These are phyloP conservation scores for Aphanomyces stellatus DNA, from an alignment of 352 stramenopile genomes.

Conservation along the genomic window DNA sequence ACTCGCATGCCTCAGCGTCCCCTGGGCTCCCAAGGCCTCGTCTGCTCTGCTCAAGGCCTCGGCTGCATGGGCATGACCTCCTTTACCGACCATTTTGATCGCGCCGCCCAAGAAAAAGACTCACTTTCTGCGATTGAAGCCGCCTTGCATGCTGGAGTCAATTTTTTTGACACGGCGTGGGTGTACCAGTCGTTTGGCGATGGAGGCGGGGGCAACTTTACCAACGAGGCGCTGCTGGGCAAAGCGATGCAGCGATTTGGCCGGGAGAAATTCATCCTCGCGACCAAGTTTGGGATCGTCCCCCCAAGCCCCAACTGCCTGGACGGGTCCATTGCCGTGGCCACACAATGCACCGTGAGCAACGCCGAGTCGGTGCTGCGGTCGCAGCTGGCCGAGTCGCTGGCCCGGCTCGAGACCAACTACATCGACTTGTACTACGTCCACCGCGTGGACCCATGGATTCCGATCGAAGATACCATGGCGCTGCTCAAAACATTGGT, in stretches of 20 bases:
- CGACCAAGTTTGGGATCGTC: conserved; percentile 55
- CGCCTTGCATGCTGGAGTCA: conserved; percentile 35
- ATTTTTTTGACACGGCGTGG: conserved; percentile 64
- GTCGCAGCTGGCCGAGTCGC: conserved; percentile 46
- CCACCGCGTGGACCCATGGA: conserved; percentile 49
- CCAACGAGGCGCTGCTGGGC: conserved; percentile 52
- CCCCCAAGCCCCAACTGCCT: conserved; percentile 24
- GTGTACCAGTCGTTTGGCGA: conserved; percentile 30
- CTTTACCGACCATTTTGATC: conserved; percentile 10
- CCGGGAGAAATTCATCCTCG: conserved; percentile 54
- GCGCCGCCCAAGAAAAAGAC: background rate
- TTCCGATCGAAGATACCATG: conserved; percentile 63
- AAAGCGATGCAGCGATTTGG: conserved; percentile 39
- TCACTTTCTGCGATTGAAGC: background rate
- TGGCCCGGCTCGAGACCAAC: conserved; percentile 44
- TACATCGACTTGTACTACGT: conserved; percentile 66
- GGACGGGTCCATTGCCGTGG: conserved; percentile 34
- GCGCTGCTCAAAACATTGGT: conserved; percentile 21
- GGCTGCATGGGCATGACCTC: conserved; percentile 16
- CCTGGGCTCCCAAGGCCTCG: conserved; percentile 8
- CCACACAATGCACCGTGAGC: conserved; percentile 35
- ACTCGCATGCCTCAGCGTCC: background rate
- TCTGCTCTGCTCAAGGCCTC: background rate
- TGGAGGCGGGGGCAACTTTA: conserved; percentile 36
- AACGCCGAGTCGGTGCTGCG: too few species aligned